Evolutionary conservation across 2,329 filamentous ascomycete species (phyloP).

Genomic region (Fusarium sp.): DNA sequence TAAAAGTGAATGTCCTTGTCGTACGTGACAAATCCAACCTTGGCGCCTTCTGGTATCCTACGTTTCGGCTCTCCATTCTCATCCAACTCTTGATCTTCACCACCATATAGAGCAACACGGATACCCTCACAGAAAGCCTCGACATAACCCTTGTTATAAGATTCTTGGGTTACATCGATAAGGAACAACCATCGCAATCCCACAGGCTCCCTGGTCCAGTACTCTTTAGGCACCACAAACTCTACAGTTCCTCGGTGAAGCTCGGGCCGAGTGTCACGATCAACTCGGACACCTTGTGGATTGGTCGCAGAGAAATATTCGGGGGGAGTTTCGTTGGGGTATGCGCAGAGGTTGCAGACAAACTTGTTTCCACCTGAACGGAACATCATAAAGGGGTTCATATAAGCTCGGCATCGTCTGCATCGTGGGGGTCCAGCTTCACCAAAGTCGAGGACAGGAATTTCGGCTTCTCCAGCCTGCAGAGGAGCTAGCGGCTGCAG

Average conservation of each 20-base stretch:
- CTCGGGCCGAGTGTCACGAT: constrained; percentile 89
- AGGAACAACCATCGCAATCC: constrained; percentile 89
- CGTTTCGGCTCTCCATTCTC: constrained; percentile 64
- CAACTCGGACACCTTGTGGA: constrained; percentile 85
- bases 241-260: constrained; percentile 92
- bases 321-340: constrained; percentile 90
- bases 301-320: constrained; percentile 96
- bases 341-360: constrained; percentile 97
- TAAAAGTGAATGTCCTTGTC: constrained; percentile 99
- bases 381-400: constrained; percentile 99
- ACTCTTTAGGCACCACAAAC: constrained; percentile 97
- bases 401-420: constrained; percentile 91
- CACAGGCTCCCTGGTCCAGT: constrained; percentile 95
- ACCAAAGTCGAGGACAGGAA: constrained; percentile 95
- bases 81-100: constrained; percentile 60
- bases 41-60: constrained; percentile 79
- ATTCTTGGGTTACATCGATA: constrained; percentile 92
- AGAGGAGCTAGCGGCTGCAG: constrained; percentile 87
- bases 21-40: constrained; percentile 94
- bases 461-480: constrained; percentile 83
- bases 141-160: constrained; percentile 89
- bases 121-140: constrained; percentile 93
- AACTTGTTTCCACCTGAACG: constrained; percentile 93
- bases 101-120: constrained; percentile 82
- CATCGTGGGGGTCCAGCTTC: constrained; percentile 90